Conservation (phyloP, 345 rosid species). For the Erodium maritimum region DNA sequence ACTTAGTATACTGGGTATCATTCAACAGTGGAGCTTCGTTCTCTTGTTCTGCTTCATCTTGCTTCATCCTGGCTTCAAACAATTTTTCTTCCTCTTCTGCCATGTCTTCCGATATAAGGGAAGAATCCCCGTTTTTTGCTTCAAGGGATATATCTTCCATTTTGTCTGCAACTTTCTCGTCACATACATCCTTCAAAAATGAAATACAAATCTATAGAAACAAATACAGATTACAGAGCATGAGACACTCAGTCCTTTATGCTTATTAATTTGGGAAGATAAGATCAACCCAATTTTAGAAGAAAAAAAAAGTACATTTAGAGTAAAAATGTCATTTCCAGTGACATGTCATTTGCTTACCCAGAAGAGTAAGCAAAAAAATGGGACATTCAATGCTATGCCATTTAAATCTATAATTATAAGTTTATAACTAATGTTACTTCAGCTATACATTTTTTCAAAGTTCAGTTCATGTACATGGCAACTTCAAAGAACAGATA, state of each 20-base stretch:
- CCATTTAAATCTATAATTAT: no score
- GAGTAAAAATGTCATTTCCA: no score
- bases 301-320: no score
- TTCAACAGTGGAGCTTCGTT: constrained; percentile 30
- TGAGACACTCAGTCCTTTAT: not conserved
- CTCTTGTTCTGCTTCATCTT: constrained; percentile 24
- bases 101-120: constrained; percentile 43
- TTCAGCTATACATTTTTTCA: no score
- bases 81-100: constrained; percentile 64
- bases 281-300: no score
- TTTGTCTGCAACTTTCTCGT: constrained; percentile 11
- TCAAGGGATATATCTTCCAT: constrained; percentile 23
- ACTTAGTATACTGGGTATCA: constrained; percentile 45
- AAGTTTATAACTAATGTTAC: no score
- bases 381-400: no score
- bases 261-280: no score
- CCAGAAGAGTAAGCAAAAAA: no score
- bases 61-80: constrained; percentile 33
- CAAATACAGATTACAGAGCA: not conserved
- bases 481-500: no score
- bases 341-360: no score
- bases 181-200: constrained; percentile 26
- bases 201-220: not conserved
- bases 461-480: no score
- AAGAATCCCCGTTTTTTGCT: constrained; percentile 40